These are phyloP conservation scores for Hypoxylon rickii DNA, from an alignment of 495 filamentous ascomycete species.

Conservation along the genomic window DNA sequence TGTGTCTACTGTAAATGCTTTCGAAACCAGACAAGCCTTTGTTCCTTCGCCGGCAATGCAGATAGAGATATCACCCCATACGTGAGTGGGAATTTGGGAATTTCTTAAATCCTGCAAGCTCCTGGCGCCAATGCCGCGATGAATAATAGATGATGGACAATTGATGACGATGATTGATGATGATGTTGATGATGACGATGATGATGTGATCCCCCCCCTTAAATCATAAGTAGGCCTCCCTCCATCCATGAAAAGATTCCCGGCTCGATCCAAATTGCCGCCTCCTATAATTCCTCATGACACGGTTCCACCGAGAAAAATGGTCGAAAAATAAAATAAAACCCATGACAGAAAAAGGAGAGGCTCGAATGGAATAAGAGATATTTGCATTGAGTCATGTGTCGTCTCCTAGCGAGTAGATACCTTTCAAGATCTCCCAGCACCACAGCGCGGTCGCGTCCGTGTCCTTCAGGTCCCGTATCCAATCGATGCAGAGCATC, in stretches of 20 bases:
- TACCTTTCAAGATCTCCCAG: slow-evolving; percentile 53
- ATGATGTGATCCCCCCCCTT: neutral
- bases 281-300: no score
- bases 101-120: slow-evolving; percentile 19
- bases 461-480: slow-evolving; percentile 54
- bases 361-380: no score
- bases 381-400: slow-evolving; percentile 27
- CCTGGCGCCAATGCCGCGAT: slow-evolving; percentile 25
- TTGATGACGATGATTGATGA: neutral
- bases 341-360: neutral
- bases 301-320: no score
- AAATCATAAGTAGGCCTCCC: neutral
- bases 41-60: slow-evolving; percentile 24
- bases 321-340: neutral
- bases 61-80: slow-evolving; percentile 8
- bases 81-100: neutral
- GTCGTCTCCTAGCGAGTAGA: slow-evolving; percentile 49
- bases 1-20: slow-evolving; percentile 27
- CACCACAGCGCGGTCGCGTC: slow-evolving; percentile 56
- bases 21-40: neutral
- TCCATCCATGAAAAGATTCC: neutral
- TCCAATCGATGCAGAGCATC: slow-evolving; percentile 57
- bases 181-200: neutral
- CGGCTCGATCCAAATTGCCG: slow-evolving; percentile 24
- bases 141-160: slow-evolving; percentile 17